Conservation (phyloP, 2,329 filamentous ascomycete species). For the Nigrospora osmanthi region DNA sequence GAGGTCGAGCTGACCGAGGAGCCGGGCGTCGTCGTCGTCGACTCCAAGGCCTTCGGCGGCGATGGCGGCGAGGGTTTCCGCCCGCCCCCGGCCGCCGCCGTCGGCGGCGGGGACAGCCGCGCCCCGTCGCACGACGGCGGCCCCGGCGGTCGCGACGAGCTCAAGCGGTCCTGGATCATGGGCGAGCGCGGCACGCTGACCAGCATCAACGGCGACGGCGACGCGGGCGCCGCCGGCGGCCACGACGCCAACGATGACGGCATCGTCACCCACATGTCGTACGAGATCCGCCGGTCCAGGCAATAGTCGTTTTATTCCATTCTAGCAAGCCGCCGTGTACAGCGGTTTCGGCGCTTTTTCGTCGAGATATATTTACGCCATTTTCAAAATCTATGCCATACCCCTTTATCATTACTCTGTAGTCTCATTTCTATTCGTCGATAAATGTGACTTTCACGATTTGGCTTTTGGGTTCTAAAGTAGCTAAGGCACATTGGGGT, state of each 20-base stretch:
- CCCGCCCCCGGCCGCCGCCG: neutral
- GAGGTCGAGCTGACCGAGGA: neutral
- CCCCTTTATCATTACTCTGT: too few species aligned
- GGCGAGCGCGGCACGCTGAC: neutral
- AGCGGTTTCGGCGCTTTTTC: too few species aligned
- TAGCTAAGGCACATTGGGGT: too few species aligned
- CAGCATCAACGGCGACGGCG: neutral
- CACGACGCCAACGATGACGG: neutral
- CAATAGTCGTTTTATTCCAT: too few species aligned
- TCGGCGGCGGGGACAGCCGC: neutral
- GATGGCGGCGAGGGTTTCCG: neutral
- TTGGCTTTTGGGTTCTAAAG: too few species aligned
- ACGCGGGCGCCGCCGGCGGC: neutral
- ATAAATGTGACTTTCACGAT: too few species aligned
- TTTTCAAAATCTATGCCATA: too few species aligned
- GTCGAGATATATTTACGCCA: too few species aligned
- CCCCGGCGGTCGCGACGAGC: neutral
- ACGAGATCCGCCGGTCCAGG: neutral
- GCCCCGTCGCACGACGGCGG: too few species aligned
- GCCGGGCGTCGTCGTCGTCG: too few species aligned
- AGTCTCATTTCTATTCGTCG: too few species aligned
- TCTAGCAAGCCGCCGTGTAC: too few species aligned
- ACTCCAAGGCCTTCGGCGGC: neutral
- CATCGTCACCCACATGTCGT: neutral
- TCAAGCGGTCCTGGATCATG: conserved; percentile 6